Conservation (phyloP, 2,329 filamentous ascomycete species). For the Periconia sp. region DNA sequence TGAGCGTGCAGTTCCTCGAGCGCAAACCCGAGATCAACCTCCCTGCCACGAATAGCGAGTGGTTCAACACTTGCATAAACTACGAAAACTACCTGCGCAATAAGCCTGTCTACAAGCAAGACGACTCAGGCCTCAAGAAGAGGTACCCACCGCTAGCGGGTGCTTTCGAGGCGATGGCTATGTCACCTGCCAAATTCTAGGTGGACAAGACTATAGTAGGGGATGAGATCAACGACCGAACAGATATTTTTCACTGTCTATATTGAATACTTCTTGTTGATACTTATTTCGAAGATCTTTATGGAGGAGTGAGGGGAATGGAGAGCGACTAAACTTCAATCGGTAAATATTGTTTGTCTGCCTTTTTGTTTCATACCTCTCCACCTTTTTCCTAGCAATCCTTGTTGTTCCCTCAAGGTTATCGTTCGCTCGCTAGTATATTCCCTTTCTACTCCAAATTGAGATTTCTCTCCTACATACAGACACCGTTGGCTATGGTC, state of each 20-base stretch:
- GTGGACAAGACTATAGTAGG: neutral
- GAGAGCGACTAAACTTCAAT: neutral
- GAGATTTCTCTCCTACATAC: neutral
- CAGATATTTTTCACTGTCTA: neutral
- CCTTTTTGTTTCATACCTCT: neutral
- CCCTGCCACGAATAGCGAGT: slow-evolving; percentile 22
- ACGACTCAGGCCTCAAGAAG: slow-evolving; percentile 45
- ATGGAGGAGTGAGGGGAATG: neutral
- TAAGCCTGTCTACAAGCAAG: slow-evolving; percentile 35
- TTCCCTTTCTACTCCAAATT: neutral
- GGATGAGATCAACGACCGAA: neutral
- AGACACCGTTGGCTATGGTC: neutral
- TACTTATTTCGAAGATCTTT: neutral
- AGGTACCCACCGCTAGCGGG: slow-evolving; percentile 7
- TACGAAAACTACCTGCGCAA: slow-evolving; percentile 34
- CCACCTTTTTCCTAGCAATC: neutral
- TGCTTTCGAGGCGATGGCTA: neutral
- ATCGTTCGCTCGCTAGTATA: neutral
- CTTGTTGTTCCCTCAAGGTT: neutral
- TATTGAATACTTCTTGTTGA: neutral
- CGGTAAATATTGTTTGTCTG: neutral
- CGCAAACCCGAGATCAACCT: slow-evolving; percentile 22
- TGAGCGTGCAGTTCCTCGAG: slow-evolving; percentile 24
- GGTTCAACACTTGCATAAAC: slow-evolving; percentile 30
- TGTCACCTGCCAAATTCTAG: neutral